These are phyloP conservation scores for Heliocybe sulcata DNA, from an alignment of 1,284 basidiomycete species.

Conservation along the genomic window DNA sequence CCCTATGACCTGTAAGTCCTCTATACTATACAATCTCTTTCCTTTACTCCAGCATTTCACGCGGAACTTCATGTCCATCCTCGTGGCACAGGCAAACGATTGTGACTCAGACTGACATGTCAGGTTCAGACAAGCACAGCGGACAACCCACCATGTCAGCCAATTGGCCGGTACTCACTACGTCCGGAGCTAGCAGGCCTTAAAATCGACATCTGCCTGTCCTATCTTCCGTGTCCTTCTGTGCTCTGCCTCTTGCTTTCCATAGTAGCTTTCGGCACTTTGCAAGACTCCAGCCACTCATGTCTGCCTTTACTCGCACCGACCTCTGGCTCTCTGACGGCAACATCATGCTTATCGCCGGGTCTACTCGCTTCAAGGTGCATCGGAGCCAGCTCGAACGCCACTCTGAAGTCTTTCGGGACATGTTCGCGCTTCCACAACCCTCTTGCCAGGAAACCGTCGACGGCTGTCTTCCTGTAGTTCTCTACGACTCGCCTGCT, in stretches of 20 bases:
- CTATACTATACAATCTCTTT: no score
- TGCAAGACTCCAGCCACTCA: neutral
- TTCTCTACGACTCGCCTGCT: slow-evolving; percentile 47
- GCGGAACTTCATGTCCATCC: no score
- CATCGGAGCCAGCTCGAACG: slow-evolving; percentile 64
- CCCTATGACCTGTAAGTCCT: no score
- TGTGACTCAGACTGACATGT: neutral
- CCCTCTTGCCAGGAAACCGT: slow-evolving; percentile 32
- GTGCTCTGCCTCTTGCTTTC: neutral
- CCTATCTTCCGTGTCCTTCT: neutral
- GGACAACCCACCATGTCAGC: no score
- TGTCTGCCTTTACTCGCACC: slow-evolving; percentile 22
- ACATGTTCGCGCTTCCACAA: slow-evolving; percentile 56
- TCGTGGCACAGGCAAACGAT: neutral
- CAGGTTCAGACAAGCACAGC: no score
- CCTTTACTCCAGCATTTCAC: no score
- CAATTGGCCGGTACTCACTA: neutral
- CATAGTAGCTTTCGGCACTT: neutral
- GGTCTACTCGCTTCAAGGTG: slow-evolving; percentile 56
- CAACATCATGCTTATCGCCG: slow-evolving; percentile 55
- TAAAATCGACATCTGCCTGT: neutral
- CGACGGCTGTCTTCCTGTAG: slow-evolving; percentile 43
- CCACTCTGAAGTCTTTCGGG: slow-evolving; percentile 65
- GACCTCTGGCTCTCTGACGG: slow-evolving; percentile 71
- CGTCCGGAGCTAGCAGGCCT: neutral